phyloP scores from a whole-genome alignment of 106 monocot genomes.

The Dendrobium catenatum region DNA sequence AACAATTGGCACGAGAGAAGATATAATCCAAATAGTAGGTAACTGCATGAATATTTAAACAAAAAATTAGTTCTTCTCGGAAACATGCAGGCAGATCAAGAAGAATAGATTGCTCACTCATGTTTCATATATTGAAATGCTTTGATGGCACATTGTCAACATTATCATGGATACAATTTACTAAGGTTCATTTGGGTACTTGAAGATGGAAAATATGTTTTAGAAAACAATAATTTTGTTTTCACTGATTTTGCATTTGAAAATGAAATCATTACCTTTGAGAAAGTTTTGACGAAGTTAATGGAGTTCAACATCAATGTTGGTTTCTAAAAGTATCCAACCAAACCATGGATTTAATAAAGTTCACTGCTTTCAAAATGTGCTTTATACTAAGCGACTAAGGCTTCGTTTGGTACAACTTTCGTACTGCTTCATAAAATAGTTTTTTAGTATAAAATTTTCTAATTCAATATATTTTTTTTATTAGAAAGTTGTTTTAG shows the following conservation, averaged over 20 bases:
- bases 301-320: not conserved
- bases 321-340: not conserved
- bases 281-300: not conserved
- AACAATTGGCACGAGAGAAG: constrained; percentile 58
- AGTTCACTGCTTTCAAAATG: not conserved
- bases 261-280: not conserved
- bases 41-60: constrained; percentile 18
- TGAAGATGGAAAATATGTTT: not conserved
- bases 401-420: too few species aligned
- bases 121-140: not conserved
- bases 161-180: not conserved
- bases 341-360: not conserved
- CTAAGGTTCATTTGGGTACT: not conserved
- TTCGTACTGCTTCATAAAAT: too few species aligned
- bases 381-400: not conserved
- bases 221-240: not conserved
- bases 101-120: not conserved
- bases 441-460: too few species aligned
- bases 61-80: not conserved
- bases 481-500: too few species aligned
- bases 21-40: constrained; percentile 39
- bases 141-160: not conserved
- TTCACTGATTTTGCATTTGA: not conserved
- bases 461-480: too few species aligned
- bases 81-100: not conserved